Evolutionary conservation across 1,139 yeast genomes (phyloP).

Genomic region (Hanseniaspora uvarum): DNA sequence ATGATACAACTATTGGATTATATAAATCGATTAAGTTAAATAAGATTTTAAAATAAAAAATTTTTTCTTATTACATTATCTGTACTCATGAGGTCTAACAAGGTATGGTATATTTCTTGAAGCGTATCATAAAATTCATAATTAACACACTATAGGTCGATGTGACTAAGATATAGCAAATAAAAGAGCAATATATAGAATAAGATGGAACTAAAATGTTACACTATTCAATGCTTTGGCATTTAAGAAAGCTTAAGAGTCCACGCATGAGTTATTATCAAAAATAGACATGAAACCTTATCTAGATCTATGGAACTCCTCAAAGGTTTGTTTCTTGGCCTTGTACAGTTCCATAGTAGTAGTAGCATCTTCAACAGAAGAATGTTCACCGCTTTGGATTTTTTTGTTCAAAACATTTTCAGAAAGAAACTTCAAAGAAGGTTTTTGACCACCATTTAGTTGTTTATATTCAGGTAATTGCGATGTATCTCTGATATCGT

Average conservation of each 20-base stretch:
- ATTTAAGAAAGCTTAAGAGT: no score
- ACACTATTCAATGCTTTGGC: no score
- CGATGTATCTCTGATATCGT: conserved; percentile 70
- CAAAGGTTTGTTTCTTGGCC: conserved; percentile 52
- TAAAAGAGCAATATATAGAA: no score
- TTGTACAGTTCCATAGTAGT: conserved; percentile 76
- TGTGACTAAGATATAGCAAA: no score
- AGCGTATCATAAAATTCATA: no score
- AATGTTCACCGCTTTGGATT: conserved; percentile 70
- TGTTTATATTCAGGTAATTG: conserved; percentile 48
- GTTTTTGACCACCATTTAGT: conserved; percentile 51
- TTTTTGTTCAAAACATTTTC: conserved; percentile 46
- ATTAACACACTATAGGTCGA: no score
- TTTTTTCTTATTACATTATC: neutral
- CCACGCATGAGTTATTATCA: neutral
- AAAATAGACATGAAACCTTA: neutral
- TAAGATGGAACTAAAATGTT: no score
- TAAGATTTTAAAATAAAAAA: neutral
- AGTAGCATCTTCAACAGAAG: conserved; percentile 83
- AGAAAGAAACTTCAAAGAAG: conserved; percentile 59
- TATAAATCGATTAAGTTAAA: neutral
- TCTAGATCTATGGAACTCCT: conserved; percentile 28
- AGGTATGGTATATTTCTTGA: no score
- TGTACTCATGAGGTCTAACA: no score
- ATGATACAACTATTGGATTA: neutral